These are phyloP conservation scores for Aspergillus fumigatus DNA, from an alignment of 2,329 filamentous ascomycete genomes.

Conservation along the genomic window DNA sequence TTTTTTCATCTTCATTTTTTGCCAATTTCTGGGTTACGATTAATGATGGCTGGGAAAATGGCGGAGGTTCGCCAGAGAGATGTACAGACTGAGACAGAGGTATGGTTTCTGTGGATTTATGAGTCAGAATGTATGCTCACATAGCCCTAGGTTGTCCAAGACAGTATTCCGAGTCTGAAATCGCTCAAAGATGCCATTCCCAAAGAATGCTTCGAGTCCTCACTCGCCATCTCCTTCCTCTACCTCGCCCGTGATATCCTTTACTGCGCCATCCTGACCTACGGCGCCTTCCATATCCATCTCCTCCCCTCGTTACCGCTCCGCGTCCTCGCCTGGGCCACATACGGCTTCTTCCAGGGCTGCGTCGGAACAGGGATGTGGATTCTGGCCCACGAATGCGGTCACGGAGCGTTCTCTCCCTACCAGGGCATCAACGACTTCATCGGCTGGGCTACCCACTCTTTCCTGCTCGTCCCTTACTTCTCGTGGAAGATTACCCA, in stretches of 20 bases:
- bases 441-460: constrained; percentile 63
- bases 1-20: not conserved
- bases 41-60: not conserved
- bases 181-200: constrained; percentile 49
- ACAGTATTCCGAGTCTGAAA: constrained; percentile 10
- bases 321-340: constrained; percentile 50
- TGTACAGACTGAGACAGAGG: not conserved
- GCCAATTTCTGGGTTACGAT: not conserved
- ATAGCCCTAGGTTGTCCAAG: not conserved
- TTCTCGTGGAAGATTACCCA: constrained; percentile 71
- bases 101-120: not conserved
- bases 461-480: constrained; percentile 62
- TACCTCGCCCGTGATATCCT: constrained; percentile 56
- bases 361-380: constrained; percentile 64
- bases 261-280: constrained; percentile 48
- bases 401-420: constrained; percentile 63
- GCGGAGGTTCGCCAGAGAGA: not conserved
- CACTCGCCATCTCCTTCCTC: constrained; percentile 47
- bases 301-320: constrained; percentile 42
- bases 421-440: constrained; percentile 55
- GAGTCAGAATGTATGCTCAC: not conserved
- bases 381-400: constrained; percentile 68
- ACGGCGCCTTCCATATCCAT: constrained; percentile 52
- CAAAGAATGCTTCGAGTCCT: constrained; percentile 57
- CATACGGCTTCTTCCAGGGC: constrained; percentile 62